Base-by-base conservation (phyloP, 2,329 filamentous ascomycete species). In the Madurella mycetomatis region DNA sequence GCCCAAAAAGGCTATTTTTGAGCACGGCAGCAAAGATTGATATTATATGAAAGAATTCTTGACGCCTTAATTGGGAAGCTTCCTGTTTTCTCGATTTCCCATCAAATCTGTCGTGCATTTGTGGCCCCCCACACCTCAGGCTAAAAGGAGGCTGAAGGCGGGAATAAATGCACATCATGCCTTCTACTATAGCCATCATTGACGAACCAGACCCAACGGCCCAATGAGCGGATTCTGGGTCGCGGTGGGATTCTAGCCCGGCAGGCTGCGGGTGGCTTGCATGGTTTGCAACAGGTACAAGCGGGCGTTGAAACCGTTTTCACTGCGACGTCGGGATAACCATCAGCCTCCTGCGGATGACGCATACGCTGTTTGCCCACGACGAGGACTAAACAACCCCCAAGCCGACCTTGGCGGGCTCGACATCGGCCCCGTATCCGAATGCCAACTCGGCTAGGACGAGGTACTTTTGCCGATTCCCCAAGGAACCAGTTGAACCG, bases 81-180 rank as follows among this genome's bases (percentile, higher is more conserved):
- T 32, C 40, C 42, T n/a, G 5, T 16, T 25, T 11, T 19, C 30
- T 37, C 47, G 30, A 42, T 11, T 34, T 34, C 31, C 12, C 15
- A 7, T 46, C 39, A 9, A 16, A 41, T 25, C 34, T 1, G 9
- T 12, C 12, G 32, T 18, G 45, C 46, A 45, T 19, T 3, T 40
- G 5, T n/a, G 45, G 17, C 7, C 12, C 25, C 31, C 47, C 43
- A 47, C 43, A 47, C 45, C 49, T 56, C 56, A 56, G 56, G 56
- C 56, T 59, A 59, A 59, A 58, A 49, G 48, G 56, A 54, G 56
- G 51, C 51, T 56, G 44, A 56, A 49, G 46, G 47, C 45, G 45
- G 47, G 37, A 51, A 53, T 47, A 46, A 30, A 47, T 31, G n/a
- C 1, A 32, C 15, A 1, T 47, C 18, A 51, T 46, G 51, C 52